These are phyloP conservation scores for Scutellospora calospora DNA, from an alignment of 371 early-diverging fungal species.

Conservation along the genomic window DNA sequence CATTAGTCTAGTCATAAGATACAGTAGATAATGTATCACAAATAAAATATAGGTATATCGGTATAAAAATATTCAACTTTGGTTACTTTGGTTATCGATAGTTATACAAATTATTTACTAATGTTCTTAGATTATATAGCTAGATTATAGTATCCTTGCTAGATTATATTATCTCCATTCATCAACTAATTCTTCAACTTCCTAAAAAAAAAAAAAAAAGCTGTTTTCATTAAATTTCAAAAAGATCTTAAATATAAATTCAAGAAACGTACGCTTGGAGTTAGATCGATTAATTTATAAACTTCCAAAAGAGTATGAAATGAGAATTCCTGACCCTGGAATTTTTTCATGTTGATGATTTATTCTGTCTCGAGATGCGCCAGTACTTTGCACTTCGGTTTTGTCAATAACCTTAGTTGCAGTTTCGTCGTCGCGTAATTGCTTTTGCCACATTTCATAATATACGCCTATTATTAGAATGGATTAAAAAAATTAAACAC, in stretches of 20 bases:
- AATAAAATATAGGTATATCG: no score
- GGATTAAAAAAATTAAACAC: neutral
- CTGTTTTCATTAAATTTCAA: neutral
- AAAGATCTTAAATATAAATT: neutral
- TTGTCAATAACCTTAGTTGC: neutral
- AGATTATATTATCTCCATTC: no score
- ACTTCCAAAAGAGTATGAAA: constrained; percentile 90
- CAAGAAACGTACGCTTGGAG: constrained; percentile 73
- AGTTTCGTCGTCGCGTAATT: constrained; percentile 73
- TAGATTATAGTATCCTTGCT: no score
- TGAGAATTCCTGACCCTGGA: constrained; percentile 84
- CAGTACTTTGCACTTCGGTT: neutral
- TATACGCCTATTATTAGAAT: constrained; percentile 62
- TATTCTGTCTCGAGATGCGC: neutral
- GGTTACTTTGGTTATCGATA: no score
- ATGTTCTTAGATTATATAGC: no score
- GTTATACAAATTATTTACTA: no score
- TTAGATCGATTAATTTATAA: constrained; percentile 79
- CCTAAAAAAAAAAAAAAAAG: constrained; percentile 56
- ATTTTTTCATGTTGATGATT: constrained; percentile 45
- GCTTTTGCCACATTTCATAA: constrained; percentile 91
- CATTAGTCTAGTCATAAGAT: no score
- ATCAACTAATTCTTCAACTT: constrained; percentile 92
- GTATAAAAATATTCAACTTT: no score
- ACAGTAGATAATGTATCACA: no score